Base-by-base conservation (phyloP, 805 yeast species). In the Maudiozyma barnettii region DNA sequence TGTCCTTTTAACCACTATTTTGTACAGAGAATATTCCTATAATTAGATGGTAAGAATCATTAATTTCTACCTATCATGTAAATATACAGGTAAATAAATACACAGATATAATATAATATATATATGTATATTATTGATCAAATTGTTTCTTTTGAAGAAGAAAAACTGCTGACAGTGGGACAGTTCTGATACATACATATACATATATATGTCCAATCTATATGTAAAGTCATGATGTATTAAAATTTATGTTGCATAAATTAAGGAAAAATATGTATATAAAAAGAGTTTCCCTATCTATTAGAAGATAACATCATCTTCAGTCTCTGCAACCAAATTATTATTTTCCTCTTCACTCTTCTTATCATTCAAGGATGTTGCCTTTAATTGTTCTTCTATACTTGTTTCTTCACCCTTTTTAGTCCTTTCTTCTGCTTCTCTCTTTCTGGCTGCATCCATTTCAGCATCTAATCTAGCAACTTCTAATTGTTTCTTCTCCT, bases 401-500 rank as follows among this genome's bases (percentile, higher is more conserved):
- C 41, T 29, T 42, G 56, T 22, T 53, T 56, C 39, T 13, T 18
- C 40, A 16, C 48, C 54, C 1, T 51, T 50, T 26, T 43, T 63
- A 10, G 54, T 54, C 19, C 58, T 52, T 49, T 57, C 59, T 47
- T 55, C 60, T 51, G 64, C 59, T 44, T 63, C 57, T 51, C 55
- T 51, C n/a, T 50, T 49, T 22, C 45, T 49, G 36, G 51, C 54
- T 20, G 49, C 53, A 48, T 64, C 68, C 57, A 63, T 51, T 49
- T 77, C 84, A 19, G 73, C 75, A 53, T 82, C 93, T 22, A 74
- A 73, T 20, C 74, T 76, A 3, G 86, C 89, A 19, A 75, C 76
- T 46, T 85, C 91, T 49, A 79, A 76, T 68, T 88, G 95, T 68
- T 89, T 89, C 81, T 87, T 88, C 62, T 86, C 95, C 67, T 89